A percentile compares a stretch with the other conserved stretches of the same genome.
Evolutionary conservation across 345 rosid genomes (phyloP).

Genomic region (Arabidopsis thaliana): DNA sequence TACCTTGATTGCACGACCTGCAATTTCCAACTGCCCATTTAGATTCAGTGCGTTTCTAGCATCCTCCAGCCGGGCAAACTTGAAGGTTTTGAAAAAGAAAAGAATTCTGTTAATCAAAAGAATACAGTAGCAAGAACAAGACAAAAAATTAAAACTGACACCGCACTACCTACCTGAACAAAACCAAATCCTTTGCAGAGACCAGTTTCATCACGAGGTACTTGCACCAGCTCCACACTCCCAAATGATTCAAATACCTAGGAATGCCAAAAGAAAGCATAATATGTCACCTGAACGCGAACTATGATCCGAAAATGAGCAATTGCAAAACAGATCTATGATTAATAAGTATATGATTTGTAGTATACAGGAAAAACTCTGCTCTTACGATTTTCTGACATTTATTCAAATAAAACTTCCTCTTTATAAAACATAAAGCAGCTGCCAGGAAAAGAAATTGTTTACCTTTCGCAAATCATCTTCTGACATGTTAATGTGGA

Average conservation of each 20-base stretch:
- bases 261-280: conserved; percentile 24
- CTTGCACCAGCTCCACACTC: conserved; percentile 90
- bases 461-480: conserved; percentile 88
- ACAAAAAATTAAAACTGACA: conserved; percentile 1
- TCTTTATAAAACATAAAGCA: not conserved
- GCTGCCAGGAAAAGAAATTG: not conserved
- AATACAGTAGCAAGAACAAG: conserved; percentile 7
- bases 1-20: conserved; percentile 91
- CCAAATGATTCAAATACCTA: conserved; percentile 98
- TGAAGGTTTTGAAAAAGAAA: conserved; percentile 24
- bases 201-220: conserved; percentile 88
- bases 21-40: conserved; percentile 92
- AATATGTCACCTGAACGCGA: not conserved
- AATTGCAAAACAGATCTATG: conserved; percentile 11
- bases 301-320: conserved; percentile 1
- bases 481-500: conserved; percentile 84
- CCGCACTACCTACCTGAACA: conserved; percentile 74
- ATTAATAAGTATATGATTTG: not conserved
- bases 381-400: not conserved
- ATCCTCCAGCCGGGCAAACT: conserved; percentile 97
- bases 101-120: conserved; percentile 26
- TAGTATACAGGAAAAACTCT: conserved; percentile 7
- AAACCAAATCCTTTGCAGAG: conserved; percentile 97
- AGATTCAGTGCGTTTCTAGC: conserved; percentile 86
- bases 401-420: not conserved